Base-by-base conservation (phyloP, 176 grass and related monocot species). In the Cenchrus fungigraminus region DNA sequence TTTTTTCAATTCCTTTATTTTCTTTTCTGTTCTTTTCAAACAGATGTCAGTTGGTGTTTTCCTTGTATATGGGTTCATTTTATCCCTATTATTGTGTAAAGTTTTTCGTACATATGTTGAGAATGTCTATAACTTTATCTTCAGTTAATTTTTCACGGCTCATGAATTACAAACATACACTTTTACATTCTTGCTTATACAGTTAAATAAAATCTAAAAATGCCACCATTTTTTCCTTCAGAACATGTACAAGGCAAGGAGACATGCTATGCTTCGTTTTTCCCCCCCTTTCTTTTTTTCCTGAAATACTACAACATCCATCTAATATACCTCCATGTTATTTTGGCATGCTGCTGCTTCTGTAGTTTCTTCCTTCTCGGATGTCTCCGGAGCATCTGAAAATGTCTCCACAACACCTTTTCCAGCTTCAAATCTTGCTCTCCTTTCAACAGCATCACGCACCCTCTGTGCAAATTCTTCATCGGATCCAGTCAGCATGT, bases 401-500 rank as follows among this genome's bases (percentile, higher is more conserved):
- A 74, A 29, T 68, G 64, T 59, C 57, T 90, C 89, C 37, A 9
- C 45, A 74, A 11, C 69, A 58, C 73, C 83, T 6, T 67, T 11
- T 65, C 89, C 49, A 19, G 93, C 82, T 86, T 95, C 91, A 43
- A 98, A 98, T 55, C 89, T 89, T 4, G 90, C 85, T 87, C 96
- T 90, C 85, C 73, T 94, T 73, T 92, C 86, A 1, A 98, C 76
- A 5, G 93, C 91, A 31, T 83, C 89, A 52, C 46, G 80, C 4
- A 98, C 93, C 79, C 92, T 95, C 60, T 87, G 73, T 2, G 88
- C 71, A 61, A 95, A 98, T 8, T 94, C 93, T 71, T 98, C 91
- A 13, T 98, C 91, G 0, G 93, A 92, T 65, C 88, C 87, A 32
- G 80, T 60, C 58, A 98, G 74, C 92, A 98, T 98, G 73, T 95